Percentiles rank a stretch among this genome's conserved stretches.
Conservation (phyloP, 2,329 filamentous ascomycete genomes). For the Diaporthe sp. region DNA sequence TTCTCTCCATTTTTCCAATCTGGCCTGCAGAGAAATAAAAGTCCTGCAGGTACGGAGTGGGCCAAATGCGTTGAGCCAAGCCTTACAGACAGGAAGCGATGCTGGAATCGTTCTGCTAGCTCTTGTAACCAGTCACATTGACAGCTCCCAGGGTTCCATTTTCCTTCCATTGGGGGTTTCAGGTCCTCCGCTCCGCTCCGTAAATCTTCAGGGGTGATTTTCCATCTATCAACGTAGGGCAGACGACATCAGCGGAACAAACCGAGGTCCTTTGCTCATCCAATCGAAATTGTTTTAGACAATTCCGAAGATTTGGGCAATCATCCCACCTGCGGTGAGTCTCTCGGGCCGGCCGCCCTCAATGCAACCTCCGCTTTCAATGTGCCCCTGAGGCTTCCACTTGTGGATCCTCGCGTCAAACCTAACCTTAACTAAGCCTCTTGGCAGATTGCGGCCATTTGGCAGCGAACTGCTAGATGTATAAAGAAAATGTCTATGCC, state of each 20-base stretch:
- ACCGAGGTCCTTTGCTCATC: background rate
- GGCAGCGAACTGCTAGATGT: background rate
- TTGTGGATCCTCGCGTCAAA: background rate
- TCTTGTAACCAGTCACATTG: background rate
- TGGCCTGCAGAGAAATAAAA: background rate
- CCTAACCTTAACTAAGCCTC: background rate
- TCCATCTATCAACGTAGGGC: conserved; percentile 7
- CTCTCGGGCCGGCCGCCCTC: background rate
- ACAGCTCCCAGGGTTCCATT: background rate
- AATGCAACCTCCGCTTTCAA: background rate
- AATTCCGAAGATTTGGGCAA: background rate
- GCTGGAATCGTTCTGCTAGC: background rate
- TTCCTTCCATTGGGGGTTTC: background rate
- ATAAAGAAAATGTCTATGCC: background rate
- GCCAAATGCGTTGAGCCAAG: background rate
- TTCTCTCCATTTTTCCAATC: background rate
- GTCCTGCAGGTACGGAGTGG: background rate
- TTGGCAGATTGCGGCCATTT: background rate
- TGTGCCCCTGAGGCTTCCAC: conserved; percentile 2
- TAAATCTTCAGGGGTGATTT: background rate
- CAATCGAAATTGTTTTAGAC: background rate
- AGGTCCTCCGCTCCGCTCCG: background rate
- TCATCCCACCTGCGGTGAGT: conserved; percentile 8
- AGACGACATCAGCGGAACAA: background rate
- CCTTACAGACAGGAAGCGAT: background rate